These are phyloP conservation scores for Termitomyces sp. DNA, from an alignment of 768 basidiomycete species.

Conservation along the genomic window DNA sequence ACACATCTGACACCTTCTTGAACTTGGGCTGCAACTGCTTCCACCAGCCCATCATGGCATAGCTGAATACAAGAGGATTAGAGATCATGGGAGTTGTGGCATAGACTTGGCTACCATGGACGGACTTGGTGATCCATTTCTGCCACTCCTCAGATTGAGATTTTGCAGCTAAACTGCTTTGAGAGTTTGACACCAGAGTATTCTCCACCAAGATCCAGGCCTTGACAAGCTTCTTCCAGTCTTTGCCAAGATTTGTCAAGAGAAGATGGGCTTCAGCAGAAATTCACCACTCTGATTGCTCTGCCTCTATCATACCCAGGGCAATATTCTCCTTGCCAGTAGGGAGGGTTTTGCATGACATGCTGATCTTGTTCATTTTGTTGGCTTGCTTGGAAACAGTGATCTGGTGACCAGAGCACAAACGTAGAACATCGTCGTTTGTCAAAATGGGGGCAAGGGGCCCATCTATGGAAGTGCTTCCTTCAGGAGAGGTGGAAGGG, in stretches of 20 bases:
- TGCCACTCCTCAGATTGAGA: neutral
- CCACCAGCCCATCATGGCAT: conserved; percentile 15
- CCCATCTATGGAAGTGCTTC: no score
- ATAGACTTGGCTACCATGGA: neutral
- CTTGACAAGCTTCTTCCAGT: conserved; percentile 5
- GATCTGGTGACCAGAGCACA: neutral
- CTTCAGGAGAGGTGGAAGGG: no score
- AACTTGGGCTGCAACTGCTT: conserved; percentile 12
- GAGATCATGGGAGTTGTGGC: conserved; percentile 3
- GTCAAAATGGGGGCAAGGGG: neutral
- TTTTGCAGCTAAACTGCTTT: neutral
- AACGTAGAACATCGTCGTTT: neutral
- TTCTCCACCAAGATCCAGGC: conserved; percentile 9
- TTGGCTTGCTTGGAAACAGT: neutral
- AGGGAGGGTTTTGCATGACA: neutral
- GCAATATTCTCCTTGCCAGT: neutral
- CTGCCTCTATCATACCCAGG: neutral
- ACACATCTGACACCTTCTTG: neutral
- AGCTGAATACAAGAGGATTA: conserved; percentile 11
- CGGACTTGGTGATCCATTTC: neutral
- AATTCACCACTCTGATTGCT: neutral
- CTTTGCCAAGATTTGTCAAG: conserved; percentile 1
- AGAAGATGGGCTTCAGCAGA: conserved; percentile 8
- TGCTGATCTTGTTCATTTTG: neutral
- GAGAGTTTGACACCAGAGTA: neutral